A percentile compares a stretch with the other conserved stretches of the same genome.
phyloP scores from a whole-genome alignment of 768 basidiomycete species.

The Chlorophyllum brunneum region DNA sequence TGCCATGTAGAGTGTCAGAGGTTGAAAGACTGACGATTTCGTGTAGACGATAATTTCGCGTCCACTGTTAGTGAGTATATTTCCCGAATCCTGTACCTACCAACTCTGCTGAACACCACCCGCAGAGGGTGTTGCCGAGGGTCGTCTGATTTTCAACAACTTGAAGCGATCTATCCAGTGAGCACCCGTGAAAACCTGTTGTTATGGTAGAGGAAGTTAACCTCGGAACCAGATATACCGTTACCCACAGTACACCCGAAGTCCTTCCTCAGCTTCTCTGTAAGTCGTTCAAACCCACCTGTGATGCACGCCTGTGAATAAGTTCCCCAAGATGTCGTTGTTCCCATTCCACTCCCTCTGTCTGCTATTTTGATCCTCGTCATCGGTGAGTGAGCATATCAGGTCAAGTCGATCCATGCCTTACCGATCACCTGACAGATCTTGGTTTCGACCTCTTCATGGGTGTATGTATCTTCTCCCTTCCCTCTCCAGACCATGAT shows the following conservation, averaged over 20 bases:
- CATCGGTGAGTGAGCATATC: slow-evolving; percentile 43
- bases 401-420: neutral
- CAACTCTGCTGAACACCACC: neutral
- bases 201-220: neutral
- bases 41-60: slow-evolving; percentile 64
- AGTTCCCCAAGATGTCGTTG: slow-evolving; percentile 48
- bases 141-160: slow-evolving; percentile 67
- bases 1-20: neutral
- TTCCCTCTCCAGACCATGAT: neutral
- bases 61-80: slow-evolving; percentile 59
- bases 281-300: slow-evolving; percentile 23
- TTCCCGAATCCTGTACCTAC: neutral
- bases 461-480: slow-evolving; percentile 39
- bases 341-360: slow-evolving; percentile 62
- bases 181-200: slow-evolving; percentile 17
- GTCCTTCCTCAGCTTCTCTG: slow-evolving; percentile 67
- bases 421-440: slow-evolving; percentile 33
- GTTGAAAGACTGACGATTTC: neutral
- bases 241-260: slow-evolving; percentile 66
- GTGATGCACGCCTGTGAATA: neutral
- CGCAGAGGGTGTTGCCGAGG: slow-evolving; percentile 63
- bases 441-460: slow-evolving; percentile 68
- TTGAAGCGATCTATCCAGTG: slow-evolving; percentile 69
- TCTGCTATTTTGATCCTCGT: slow-evolving; percentile 69
- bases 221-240: slow-evolving; percentile 44